phyloP scores from a whole-genome alignment of 768 basidiomycete species.

The Chalciporus piperatus region DNA sequence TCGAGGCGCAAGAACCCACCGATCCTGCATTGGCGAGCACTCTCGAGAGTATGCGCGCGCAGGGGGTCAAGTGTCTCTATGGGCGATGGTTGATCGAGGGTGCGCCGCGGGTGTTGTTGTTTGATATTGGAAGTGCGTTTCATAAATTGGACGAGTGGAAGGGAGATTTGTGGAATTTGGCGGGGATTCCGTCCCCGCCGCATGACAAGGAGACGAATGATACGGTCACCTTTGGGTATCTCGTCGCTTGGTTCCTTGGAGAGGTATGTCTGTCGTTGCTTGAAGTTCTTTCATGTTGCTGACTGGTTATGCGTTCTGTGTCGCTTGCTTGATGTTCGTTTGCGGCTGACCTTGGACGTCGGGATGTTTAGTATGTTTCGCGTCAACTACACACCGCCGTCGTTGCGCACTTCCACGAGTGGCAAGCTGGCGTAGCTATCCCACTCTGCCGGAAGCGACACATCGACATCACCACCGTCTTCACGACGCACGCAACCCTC shows the following conservation, averaged over 20 bases:
- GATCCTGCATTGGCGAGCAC: slow-evolving; percentile 76
- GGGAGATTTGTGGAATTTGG: slow-evolving; percentile 95
- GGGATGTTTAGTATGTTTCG: slow-evolving; percentile 61
- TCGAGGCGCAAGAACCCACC: slow-evolving; percentile 86
- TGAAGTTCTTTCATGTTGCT: slow-evolving; percentile 9
- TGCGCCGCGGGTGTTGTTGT: slow-evolving; percentile 89
- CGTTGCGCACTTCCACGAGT: slow-evolving; percentile 98
- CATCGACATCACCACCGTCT: slow-evolving; percentile 97
- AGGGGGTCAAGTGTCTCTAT: slow-evolving; percentile 93
- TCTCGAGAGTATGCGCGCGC: slow-evolving; percentile 77
- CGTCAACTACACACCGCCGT: slow-evolving; percentile 83
- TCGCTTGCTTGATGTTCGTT: neutral
- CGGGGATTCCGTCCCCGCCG: slow-evolving; percentile 95
- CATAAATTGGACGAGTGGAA: slow-evolving; percentile 97
- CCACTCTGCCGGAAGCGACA: slow-evolving; percentile 94
- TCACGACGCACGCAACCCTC: slow-evolving; percentile 97
- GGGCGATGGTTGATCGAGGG: slow-evolving; percentile 99
- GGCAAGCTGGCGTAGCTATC: slow-evolving; percentile 97
- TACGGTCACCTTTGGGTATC: slow-evolving; percentile 94
- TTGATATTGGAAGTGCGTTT: slow-evolving; percentile 90
- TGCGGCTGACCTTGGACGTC: neutral
- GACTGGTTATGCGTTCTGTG: neutral
- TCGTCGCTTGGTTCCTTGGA: slow-evolving; percentile 99
- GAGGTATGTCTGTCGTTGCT: slow-evolving; percentile 60
- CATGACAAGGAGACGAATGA: slow-evolving; percentile 99